These are phyloP conservation scores for Leccinellum rugosiceps DNA, from an alignment of 768 basidiomycete genomes.

Conservation along the genomic window DNA sequence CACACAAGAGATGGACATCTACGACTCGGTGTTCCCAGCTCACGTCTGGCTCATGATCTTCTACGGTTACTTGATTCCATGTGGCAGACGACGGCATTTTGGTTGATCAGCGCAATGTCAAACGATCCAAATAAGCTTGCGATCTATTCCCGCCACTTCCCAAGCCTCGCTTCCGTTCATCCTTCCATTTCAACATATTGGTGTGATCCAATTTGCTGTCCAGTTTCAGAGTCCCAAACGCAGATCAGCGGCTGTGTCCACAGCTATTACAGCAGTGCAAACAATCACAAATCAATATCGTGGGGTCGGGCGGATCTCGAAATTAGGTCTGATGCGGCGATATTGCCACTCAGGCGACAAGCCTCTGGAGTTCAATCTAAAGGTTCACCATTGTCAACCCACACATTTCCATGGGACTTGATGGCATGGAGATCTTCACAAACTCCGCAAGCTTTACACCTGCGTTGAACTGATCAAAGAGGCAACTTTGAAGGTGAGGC, in stretches of 20 bases:
- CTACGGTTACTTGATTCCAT: constrained; percentile 73
- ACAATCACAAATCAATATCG: too few species aligned
- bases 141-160: constrained; percentile 63
- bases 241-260: too few species aligned
- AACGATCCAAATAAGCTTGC: constrained; percentile 77
- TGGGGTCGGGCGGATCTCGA: too few species aligned
- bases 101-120: constrained; percentile 82
- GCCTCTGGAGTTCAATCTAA: too few species aligned
- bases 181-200: too few species aligned
- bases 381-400: too few species aligned
- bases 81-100: constrained; percentile 80
- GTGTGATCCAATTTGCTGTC: too few species aligned
- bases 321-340: too few species aligned
- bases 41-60: constrained; percentile 61
- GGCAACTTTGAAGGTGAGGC: constrained; percentile 83
- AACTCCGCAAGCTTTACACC: constrained; percentile 88
- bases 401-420: constrained; percentile 96
- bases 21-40: constrained; percentile 13
- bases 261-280: too few species aligned
- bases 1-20: constrained; percentile 54
- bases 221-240: too few species aligned
- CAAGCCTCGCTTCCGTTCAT: too few species aligned
- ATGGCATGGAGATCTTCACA: constrained; percentile 99
- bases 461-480: constrained; percentile 95
- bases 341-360: too few species aligned